Conservation (phyloP, 2,329 filamentous ascomycete genomes). For the Nemania diffusa region DNA sequence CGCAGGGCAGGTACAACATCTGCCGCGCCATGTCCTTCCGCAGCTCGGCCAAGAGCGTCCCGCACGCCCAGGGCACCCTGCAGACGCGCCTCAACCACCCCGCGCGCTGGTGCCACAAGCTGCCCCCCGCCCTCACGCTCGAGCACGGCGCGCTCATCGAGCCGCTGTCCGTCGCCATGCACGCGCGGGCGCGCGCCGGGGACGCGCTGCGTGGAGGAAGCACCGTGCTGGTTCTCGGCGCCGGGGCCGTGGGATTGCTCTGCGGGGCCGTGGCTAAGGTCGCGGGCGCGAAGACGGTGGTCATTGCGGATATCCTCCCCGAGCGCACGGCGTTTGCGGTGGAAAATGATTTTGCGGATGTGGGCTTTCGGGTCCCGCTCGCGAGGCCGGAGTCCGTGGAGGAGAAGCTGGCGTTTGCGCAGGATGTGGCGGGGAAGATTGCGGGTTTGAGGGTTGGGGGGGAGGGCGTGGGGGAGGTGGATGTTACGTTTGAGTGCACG, state of each 20-base stretch:
- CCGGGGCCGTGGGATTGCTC: constrained; percentile 70
- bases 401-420: constrained; percentile 63
- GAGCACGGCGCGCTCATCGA: constrained; percentile 68
- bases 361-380: constrained; percentile 61
- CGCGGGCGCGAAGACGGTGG: constrained; percentile 55
- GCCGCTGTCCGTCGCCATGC: constrained; percentile 69
- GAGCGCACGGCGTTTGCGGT: constrained; percentile 68
- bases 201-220: constrained; percentile 52
- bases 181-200: constrained; percentile 64
- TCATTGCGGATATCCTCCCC: constrained; percentile 67
- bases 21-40: constrained; percentile 67
- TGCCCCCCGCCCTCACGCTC: constrained; percentile 60
- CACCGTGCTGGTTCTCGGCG: constrained; percentile 66
- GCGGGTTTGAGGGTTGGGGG: constrained; percentile 47
- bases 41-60: constrained; percentile 66
- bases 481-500: constrained; percentile 80
- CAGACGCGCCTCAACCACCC: constrained; percentile 67
- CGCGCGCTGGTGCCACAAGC: constrained; percentile 66
- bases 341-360: constrained; percentile 65
- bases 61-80: constrained; percentile 68
- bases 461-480: constrained; percentile 68
- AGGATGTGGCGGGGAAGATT: constrained; percentile 60
- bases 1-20: constrained; percentile 69
- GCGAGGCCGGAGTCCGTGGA: constrained; percentile 60
- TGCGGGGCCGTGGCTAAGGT: constrained; percentile 67